Percentiles rank a stretch among this genome's conserved stretches.
Conservation (phyloP, 2,329 filamentous ascomycete genomes). For the Sphaerulina populicola region DNA sequence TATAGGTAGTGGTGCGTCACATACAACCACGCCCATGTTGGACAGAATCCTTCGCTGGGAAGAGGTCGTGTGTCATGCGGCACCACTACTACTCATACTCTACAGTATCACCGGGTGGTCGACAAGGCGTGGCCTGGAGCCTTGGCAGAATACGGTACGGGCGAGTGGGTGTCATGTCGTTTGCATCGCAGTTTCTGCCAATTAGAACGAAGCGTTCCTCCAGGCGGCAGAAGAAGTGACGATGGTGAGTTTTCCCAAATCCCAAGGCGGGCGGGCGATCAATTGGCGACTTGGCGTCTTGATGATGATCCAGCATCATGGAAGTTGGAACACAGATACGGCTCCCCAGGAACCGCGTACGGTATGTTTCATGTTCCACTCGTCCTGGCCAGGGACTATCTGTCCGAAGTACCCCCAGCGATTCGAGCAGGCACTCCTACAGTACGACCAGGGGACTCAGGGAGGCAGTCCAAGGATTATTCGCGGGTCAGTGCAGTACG, state of each 20-base stretch:
- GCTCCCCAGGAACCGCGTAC: not conserved
- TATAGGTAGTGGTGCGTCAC: not conserved
- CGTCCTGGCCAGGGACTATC: not conserved
- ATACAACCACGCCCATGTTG: not conserved
- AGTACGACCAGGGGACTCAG: not conserved
- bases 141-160: not conserved
- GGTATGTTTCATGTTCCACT: conserved; percentile 3
- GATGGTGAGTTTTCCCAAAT: no score
- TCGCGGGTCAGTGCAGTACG: not conserved
- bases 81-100: not conserved
- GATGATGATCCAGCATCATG: not conserved
- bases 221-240: not conserved
- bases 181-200: not conserved
- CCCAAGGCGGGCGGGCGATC: no score
- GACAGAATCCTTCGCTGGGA: not conserved
- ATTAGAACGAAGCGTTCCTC: not conserved
- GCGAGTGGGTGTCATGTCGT: not conserved
- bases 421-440: not conserved
- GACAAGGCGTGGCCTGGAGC: not conserved
- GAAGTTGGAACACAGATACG: not conserved
- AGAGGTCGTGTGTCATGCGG: not conserved
- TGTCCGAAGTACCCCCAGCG: conserved; percentile 7
- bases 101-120: not conserved
- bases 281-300: no score
- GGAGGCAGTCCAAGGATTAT: not conserved